These are phyloP conservation scores for Lactifluus echinatus DNA, from an alignment of 768 basidiomycete species.

Conservation along the genomic window DNA sequence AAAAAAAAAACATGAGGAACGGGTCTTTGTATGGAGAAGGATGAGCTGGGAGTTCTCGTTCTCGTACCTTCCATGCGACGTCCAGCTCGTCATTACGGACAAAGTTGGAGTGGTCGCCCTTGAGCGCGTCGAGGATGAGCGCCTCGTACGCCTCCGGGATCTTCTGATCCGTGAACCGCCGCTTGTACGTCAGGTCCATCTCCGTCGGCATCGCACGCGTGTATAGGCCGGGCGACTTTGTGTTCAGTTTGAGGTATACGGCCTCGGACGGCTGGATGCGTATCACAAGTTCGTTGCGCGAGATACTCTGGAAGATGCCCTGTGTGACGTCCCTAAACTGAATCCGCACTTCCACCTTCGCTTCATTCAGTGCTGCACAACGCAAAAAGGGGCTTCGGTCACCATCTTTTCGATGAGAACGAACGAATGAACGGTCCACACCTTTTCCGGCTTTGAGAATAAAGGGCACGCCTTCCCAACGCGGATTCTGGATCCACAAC, in stretches of 20 bases:
- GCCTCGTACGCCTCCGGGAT: constrained; percentile 98
- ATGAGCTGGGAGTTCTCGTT: not conserved
- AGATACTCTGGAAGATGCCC: constrained; percentile 94
- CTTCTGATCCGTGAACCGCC: constrained; percentile 79
- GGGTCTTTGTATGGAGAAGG: too few relatives aligned
- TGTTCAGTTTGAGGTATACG: constrained; percentile 94
- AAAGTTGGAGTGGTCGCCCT: constrained; percentile 99
- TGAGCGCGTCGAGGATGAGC: constrained; percentile 90
- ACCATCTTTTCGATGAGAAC: too few relatives aligned
- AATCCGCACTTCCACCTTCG: constrained; percentile 95
- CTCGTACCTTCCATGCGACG: constrained; percentile 96
- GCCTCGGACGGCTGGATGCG: constrained; percentile 96
- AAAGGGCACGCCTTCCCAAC: constrained; percentile 99
- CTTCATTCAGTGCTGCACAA: constrained; percentile 93
- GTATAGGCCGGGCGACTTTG: constrained; percentile 85
- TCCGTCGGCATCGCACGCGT: constrained; percentile 91
- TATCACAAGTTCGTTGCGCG: constrained; percentile 94
- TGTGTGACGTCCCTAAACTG: constrained; percentile 97
- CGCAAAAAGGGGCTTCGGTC: too few relatives aligned
- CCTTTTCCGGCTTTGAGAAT: constrained; percentile 98
- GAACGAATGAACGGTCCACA: too few relatives aligned
- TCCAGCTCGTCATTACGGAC: constrained; percentile 97
- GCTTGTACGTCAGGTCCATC: constrained; percentile 98
- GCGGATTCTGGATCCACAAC: constrained; percentile 86
- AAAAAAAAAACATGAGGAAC: constrained; percentile 7